Evolutionary conservation across 257 asterid genomes (phyloP).

Genomic region (Solanum bukasovii): DNA sequence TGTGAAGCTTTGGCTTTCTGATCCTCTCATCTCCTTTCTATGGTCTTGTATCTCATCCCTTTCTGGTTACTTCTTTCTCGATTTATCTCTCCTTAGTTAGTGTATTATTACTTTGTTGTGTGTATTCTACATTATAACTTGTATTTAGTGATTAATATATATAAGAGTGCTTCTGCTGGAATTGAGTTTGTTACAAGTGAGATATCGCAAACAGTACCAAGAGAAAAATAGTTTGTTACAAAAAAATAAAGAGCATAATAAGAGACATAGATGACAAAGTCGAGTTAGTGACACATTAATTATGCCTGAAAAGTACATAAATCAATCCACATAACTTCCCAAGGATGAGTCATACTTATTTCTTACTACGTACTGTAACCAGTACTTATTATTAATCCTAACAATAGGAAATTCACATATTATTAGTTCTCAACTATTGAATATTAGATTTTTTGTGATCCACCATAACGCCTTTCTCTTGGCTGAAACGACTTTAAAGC

Average conservation of each 20-base stretch:
- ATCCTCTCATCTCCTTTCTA: too few relatives aligned
- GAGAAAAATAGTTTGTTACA: neutral
- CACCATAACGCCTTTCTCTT: slow-evolving; percentile 12
- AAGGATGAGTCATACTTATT: neutral
- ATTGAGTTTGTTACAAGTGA: too few relatives aligned
- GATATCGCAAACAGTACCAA: neutral
- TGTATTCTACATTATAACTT: too few relatives aligned
- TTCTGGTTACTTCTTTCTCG: too few relatives aligned
- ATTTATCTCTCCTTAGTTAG: too few relatives aligned
- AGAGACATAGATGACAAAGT: neutral
- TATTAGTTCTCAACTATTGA: neutral
- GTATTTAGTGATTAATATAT: too few relatives aligned
- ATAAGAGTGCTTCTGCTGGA: too few relatives aligned
- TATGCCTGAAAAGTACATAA: neutral
- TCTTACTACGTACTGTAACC: neutral
- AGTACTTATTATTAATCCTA: neutral
- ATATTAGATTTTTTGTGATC: neutral
- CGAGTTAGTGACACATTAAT: too few relatives aligned
- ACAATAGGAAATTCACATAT: neutral
- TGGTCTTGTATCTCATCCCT: too few relatives aligned
- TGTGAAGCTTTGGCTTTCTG: too few relatives aligned
- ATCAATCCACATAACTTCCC: neutral
- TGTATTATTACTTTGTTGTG: too few relatives aligned
- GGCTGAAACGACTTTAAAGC: slow-evolving; percentile 10
- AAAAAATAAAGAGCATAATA: neutral